phyloP scores from a whole-genome alignment of 257 asterid species.

The Solanum ahanhuiri region DNA sequence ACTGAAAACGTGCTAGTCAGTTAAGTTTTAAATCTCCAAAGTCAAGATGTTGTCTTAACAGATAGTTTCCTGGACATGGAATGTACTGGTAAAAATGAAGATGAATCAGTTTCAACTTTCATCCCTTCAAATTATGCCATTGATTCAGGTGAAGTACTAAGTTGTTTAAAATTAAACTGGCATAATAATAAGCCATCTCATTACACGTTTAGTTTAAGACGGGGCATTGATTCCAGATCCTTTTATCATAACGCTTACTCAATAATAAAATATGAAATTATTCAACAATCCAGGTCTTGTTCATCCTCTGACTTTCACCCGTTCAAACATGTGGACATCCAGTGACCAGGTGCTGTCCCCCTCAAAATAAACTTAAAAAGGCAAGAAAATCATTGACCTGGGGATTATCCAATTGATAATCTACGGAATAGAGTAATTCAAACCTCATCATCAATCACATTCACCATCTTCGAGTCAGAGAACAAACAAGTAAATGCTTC shows the following conservation, averaged over 20 bases:
- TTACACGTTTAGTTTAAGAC: background rate
- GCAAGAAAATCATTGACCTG: background rate
- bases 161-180: background rate
- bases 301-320: conserved; percentile 15
- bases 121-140: background rate
- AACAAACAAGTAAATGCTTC: background rate
- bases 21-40: background rate
- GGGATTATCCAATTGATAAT: background rate
- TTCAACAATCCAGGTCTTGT: conserved; percentile 7
- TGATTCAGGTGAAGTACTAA: background rate
- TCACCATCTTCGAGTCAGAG: background rate
- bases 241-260: background rate
- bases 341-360: conserved; percentile 12
- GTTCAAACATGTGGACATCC: conserved; percentile 5
- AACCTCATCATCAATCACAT: background rate
- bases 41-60: background rate
- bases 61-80: background rate
- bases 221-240: background rate
- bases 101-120: background rate
- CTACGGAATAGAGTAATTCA: background rate
- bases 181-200: background rate
- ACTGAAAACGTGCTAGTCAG: background rate
- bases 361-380: background rate
- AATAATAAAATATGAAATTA: background rate
- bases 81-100: background rate